These are phyloP conservation scores for Populus hybrid DNA, from an alignment of 441 rosid genomes.

Conservation along the genomic window DNA sequence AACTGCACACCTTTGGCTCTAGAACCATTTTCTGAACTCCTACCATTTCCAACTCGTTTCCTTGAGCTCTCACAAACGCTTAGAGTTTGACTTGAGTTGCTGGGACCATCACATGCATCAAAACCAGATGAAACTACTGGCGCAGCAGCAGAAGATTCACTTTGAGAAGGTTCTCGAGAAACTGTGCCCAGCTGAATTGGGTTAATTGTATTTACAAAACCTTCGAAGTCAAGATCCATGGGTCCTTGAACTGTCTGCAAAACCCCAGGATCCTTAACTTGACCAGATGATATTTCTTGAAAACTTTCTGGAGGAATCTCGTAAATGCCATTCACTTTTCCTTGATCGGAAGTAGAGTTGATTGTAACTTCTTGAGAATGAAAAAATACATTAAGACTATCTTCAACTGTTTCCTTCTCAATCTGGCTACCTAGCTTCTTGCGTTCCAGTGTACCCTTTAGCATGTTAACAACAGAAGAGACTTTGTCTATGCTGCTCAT, in stretches of 20 bases:
- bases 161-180: slow-evolving; percentile 65
- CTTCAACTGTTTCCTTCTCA: slow-evolving; percentile 39
- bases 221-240: slow-evolving; percentile 44
- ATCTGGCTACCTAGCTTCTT: slow-evolving; percentile 46
- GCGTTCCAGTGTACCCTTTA: slow-evolving; percentile 61
- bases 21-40: slow-evolving; percentile 40
- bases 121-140: slow-evolving; percentile 61
- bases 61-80: slow-evolving; percentile 58
- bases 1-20: slow-evolving; percentile 43
- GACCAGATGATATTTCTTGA: slow-evolving; percentile 32
- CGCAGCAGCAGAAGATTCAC: slow-evolving; percentile 74
- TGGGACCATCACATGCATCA: slow-evolving; percentile 60
- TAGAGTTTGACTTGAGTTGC: slow-evolving; percentile 51
- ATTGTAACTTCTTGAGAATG: slow-evolving; percentile 33
- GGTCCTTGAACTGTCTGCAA: slow-evolving; percentile 34
- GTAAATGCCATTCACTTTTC: slow-evolving; percentile 29
- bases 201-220: slow-evolving; percentile 41
- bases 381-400: slow-evolving; percentile 31
- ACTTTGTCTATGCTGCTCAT: slow-evolving; percentile 43
- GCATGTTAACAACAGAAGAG: slow-evolving; percentile 67
- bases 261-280: slow-evolving; percentile 25
- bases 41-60: slow-evolving; percentile 39
- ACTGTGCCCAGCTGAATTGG: slow-evolving; percentile 35
- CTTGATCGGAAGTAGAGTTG: slow-evolving; percentile 29
- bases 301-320: slow-evolving; percentile 32